These are phyloP conservation scores for Maudiozyma barnettii DNA, from an alignment of 805 yeast species.

Conservation along the genomic window DNA sequence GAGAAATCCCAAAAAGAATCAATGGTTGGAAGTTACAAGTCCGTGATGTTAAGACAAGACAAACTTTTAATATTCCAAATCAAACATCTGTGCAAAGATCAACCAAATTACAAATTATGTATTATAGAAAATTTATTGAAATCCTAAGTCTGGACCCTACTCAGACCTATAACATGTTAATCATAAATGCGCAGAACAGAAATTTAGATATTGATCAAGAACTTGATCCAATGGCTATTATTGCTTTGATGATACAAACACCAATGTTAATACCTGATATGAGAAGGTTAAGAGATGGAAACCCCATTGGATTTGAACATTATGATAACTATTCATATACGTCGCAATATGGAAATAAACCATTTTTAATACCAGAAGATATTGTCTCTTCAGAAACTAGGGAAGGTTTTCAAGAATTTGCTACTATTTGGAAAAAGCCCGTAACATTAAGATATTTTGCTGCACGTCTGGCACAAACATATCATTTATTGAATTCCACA, in stretches of 20 bases:
- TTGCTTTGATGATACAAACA: conserved; percentile 33
- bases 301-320: conserved; percentile 32
- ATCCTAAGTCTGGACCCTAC: conserved; percentile 23
- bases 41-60: conserved; percentile 57
- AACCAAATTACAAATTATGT: conserved; percentile 51
- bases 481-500: conserved; percentile 20
- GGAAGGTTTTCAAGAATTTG: conserved; percentile 24
- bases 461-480: conserved; percentile 42
- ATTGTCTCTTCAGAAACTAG: not conserved
- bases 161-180: conserved; percentile 34
- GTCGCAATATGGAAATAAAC: not conserved
- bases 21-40: conserved; percentile 25
- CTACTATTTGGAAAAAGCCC: conserved; percentile 41
- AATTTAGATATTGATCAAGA: conserved; percentile 41
- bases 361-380: not conserved
- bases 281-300: conserved; percentile 37
- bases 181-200: conserved; percentile 40
- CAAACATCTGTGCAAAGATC: conserved; percentile 41
- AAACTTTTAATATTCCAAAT: conserved; percentile 34
- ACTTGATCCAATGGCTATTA: conserved; percentile 33
- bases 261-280: conserved; percentile 37
- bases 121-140: conserved; percentile 45
- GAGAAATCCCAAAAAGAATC: not conserved
- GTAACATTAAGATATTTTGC: conserved; percentile 50
- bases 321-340: conserved; percentile 29